Base-by-base conservation (phyloP, 352 stramenopile genomes). In the Globisporangium canariense region DNA sequence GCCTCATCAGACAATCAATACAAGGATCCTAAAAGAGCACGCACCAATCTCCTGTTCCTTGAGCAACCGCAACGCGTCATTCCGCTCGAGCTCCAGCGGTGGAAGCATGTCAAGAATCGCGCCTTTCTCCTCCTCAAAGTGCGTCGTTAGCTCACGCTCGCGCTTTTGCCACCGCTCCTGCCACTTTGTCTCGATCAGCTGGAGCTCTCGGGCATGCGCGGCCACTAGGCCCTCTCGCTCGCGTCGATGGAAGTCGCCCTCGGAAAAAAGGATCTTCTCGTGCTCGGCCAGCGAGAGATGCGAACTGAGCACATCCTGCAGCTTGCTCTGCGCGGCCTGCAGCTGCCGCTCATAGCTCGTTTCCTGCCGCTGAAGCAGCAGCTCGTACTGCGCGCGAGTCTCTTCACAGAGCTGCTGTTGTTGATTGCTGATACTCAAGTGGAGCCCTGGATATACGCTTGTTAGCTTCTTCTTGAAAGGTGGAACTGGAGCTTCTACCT, bases 271-370 rank as follows among this genome's bases (percentile, higher is more conserved):
- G 22, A 78, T 67, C 49, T 79, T 71, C 53, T 87, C 68, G 62
- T 90, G 81, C 32, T 90, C 79, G 7, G 25, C 30, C 3, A 89
- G 68, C n/a, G 79, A 81, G 8, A 90, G 69, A 49, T 71, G 79
- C 13, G 79, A 70, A 47, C 62, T 55, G 47, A 89, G 45, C 56
- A 83, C 74, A 13, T 86, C 66, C 60, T 77, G 70, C 7, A 89
- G 71, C 47, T 76, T 70, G 10, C 62, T 56, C 30, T 84, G 79
- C 41, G 81, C 25, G 11, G 38, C 55, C 30, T 80, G 70, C 11
- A 81, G 51, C 63, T 85, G 72, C 20, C 73, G 69, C 57, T 88
- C 79, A 57, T 88, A 68, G 38, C 70, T 57, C 11, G 55, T 62
- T 25, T 88, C 76, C 53, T 78, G 70, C 1, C 75, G 70, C 62